Evolutionary conservation across 352 stramenopile genomes (phyloP), one percentile per base, ranked within the genome.

Genomic region (Aphanomyces astaci): DNA sequence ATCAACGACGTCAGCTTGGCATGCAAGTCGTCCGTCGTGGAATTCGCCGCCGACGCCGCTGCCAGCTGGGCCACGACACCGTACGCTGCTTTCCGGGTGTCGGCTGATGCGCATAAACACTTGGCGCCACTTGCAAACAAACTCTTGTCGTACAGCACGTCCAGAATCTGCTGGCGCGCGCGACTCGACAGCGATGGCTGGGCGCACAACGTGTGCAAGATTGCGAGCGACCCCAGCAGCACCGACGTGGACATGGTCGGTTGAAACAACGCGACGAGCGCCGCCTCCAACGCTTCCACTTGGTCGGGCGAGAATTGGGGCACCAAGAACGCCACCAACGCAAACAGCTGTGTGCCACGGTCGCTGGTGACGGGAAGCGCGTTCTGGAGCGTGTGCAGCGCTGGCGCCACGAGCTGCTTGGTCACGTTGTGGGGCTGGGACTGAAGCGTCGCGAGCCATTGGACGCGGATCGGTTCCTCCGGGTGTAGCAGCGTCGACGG

Each of bases 141-240:
- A 36, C 85, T 90, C 51, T 92, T 79, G 36, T 94, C 85, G 56
- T 91, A 94, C 1, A 94, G 82, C 11, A 92, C 85, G 43, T 92
- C 80, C 5, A 93, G 78, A 40, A 94, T 81, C 22, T 88, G 76
- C 5, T 70, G 72, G 1, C 82, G 80, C 13, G 27, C 24, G 3
- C 25, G 24, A 10, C 30, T n/a, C 62, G 46, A 36, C 2, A 68
- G n/a, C 30, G 30, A 24, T 15, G 31, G 4, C 5, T 39, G 28
- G 31, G 11, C 13, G 11, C 39, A 40, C 19, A 68, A 27, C 4
- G 62, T 31, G 27, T 62, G 62, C 19, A 68, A 48, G 33, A 59
- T 59, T 1, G 51, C 33, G 11, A 59, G 30, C 27, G 62, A 24
- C 5, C 62, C 62, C 31, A 68, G 45, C 11, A 68, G 48, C 5